Conservation (phyloP, 2,329 filamentous ascomycete genomes). For the Ascochyta pisi region DNA sequence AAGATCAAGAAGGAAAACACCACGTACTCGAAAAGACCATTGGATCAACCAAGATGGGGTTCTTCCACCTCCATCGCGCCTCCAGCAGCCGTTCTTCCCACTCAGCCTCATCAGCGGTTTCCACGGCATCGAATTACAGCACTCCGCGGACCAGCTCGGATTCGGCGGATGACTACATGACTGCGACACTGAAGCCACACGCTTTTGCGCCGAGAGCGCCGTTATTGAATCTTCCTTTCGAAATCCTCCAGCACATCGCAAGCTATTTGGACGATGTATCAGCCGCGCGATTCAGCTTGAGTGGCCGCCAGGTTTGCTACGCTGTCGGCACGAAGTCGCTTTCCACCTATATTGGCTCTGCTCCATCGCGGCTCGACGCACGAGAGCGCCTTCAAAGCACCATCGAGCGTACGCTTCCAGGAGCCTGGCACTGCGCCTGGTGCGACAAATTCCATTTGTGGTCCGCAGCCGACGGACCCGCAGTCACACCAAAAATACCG, state of each 20-base stretch:
- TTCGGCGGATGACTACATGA: constrained; percentile 6
- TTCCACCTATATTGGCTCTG: constrained; percentile 20
- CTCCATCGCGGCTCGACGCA: constrained; percentile 27
- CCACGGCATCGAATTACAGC: not conserved
- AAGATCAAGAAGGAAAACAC: not conserved
- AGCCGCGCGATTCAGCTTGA: constrained; percentile 37
- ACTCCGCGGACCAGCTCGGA: constrained; percentile 15
- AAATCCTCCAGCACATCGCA: constrained; percentile 41
- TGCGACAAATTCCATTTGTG: constrained; percentile 42
- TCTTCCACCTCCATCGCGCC: constrained; percentile 13
- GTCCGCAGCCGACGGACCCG: constrained; percentile 20
- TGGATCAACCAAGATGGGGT: not conserved
- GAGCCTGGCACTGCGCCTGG: constrained; percentile 45
- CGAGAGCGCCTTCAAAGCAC: constrained; percentile 33
- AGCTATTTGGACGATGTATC: constrained; percentile 32
- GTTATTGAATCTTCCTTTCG: constrained; percentile 36
- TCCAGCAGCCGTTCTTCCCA: constrained; percentile 1
- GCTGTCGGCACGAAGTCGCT: constrained; percentile 36
- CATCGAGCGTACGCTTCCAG: constrained; percentile 43
- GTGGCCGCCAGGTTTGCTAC: constrained; percentile 37
- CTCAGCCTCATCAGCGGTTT: constrained; percentile 1
- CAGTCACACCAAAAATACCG: constrained; percentile 13
- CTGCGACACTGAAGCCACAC: constrained; percentile 15
- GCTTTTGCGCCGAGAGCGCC: constrained; percentile 17
- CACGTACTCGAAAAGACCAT: not conserved